Evolutionary conservation across 495 filamentous ascomycete species (phyloP), one percentile per base, ranked within the genome.

Genomic region (Collariella sp.): DNA sequence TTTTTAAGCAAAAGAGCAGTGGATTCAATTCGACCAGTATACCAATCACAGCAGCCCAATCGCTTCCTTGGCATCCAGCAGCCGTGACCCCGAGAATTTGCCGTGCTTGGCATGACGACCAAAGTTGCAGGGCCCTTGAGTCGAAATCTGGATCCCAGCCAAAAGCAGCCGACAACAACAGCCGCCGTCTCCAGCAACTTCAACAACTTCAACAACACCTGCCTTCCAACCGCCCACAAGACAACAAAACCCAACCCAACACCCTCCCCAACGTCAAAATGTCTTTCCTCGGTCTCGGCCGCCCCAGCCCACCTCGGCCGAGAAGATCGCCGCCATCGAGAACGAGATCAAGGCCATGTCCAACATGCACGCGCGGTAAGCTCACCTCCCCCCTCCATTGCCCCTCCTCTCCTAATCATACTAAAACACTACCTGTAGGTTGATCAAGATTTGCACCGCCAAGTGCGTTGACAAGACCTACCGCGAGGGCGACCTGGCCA

Each of bases 301-400:
- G 83, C 86, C 89, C 49, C 89, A 96, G 73, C 87, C 89, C 67
- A 84, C 89, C 62, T 95, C 89, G 60, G 93, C 86, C 62, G 83
- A 96, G 77, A 97, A 97, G 79, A 91, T 99, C 68, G 84, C 87
- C 56, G 85, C 87, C 52, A 89, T 94, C 55, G 89, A 97, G 75
- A 87, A 86, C 54, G 93, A 99, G 76, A 76, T 89, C 68, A 93
- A 96, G 70, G 89, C 96, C 74, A 78, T 96, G 35, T 86, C 89
- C 39, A 89, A 96, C 70, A 95, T 96, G 88, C 95, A 95, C 80
- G 87, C 86, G 71, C 83, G 90, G 90, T 96, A 79, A 50, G 19
- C 22, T 22, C 16, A 18, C 15, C 40, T 26, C 38, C 51, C 24
- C 11, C 26, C 38, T 20, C 36, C 29, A 6, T 7, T 51, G 12